Percentiles rank a stretch among this genome's conserved stretches.
phyloP scores from a whole-genome alignment of 495 filamentous ascomycete genomes.

The Penicillium odoratum region DNA sequence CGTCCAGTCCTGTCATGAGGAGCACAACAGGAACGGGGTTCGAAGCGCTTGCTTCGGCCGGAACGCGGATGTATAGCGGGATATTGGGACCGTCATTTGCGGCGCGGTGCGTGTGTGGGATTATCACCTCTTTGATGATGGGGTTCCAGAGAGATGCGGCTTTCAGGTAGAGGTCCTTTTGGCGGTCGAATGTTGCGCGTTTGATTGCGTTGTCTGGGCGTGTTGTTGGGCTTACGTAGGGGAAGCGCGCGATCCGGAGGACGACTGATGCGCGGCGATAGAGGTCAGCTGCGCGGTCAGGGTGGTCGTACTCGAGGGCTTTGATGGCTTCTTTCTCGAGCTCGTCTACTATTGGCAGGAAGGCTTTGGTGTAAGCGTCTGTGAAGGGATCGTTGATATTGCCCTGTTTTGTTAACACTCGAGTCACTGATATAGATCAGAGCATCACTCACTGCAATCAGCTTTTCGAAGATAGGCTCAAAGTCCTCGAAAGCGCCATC shows the following conservation, averaged over 20 bases:
- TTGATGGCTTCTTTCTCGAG: conserved; percentile 52
- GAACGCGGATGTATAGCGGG: conserved; percentile 64
- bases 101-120: conserved; percentile 55
- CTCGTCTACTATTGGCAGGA: conserved; percentile 55
- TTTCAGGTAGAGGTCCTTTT: conserved; percentile 64
- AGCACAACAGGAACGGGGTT: conserved; percentile 61
- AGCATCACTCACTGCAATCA: conserved; percentile 53
- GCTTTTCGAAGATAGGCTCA: conserved; percentile 63
- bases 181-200: conserved; percentile 62
- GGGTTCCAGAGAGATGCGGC: conserved; percentile 56
- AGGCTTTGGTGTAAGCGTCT: conserved; percentile 62
- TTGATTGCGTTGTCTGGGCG: conserved; percentile 45
- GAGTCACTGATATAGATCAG: neutral
- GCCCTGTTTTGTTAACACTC: conserved; percentile 32
- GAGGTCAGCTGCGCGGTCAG: conserved; percentile 54
- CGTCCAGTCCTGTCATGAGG: conserved; percentile 75
- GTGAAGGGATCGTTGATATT: conserved; percentile 64
- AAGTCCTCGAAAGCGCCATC: conserved; percentile 71
- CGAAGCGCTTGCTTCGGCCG: conserved; percentile 36
- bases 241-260: conserved; percentile 74
- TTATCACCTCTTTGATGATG: conserved; percentile 57
- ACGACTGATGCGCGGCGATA: conserved; percentile 71
- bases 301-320: conserved; percentile 43
- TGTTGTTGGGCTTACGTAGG: conserved; percentile 55
- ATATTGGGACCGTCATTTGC: conserved; percentile 56